Evolutionary conservation across 2,329 filamentous ascomycete species (phyloP).

Genomic region (Pyrenophora tritici-repentis): DNA sequence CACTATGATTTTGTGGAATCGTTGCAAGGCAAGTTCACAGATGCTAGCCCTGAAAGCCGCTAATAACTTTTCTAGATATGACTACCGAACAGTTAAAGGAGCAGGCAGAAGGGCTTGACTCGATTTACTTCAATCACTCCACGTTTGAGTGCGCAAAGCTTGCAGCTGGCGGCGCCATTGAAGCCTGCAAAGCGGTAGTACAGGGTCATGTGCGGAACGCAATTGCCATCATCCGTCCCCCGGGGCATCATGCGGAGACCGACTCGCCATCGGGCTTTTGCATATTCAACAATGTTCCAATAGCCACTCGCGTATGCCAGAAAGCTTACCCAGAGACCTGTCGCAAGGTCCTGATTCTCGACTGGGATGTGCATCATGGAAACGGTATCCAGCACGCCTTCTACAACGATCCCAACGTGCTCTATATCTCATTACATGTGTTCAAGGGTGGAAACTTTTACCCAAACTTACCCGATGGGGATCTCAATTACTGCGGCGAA

Average conservation of each 20-base stretch:
- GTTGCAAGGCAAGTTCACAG: conserved; percentile 50
- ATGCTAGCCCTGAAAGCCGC: conserved; percentile 5
- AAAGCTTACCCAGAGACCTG: conserved; percentile 77
- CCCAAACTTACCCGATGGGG: conserved; percentile 65
- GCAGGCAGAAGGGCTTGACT: conserved; percentile 60
- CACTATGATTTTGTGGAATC: conserved; percentile 80
- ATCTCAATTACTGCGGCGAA: conserved; percentile 63
- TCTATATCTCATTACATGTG: conserved; percentile 95
- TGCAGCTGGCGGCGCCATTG: conserved; percentile 90
- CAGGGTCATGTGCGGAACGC: conserved; percentile 85
- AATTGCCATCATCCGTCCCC: conserved; percentile 92
- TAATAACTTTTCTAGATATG: conserved; percentile 43
- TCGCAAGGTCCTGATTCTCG: conserved; percentile 87
- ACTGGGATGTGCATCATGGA: conserved; percentile 82
- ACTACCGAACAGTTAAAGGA: conserved; percentile 67
- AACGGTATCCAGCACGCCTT: conserved; percentile 98
- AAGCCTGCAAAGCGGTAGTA: conserved; percentile 92
- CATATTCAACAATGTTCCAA: conserved; percentile 95
- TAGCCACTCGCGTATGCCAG: conserved; percentile 88
- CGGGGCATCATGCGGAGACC: conserved; percentile 91
- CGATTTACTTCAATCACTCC: conserved; percentile 69
- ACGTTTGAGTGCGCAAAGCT: conserved; percentile 81
- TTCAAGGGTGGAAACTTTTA: conserved; percentile 86
- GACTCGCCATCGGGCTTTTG: conserved; percentile 91
- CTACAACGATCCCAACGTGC: conserved; percentile 89